Percentiles rank a stretch among this genome's conserved stretches.
Evolutionary conservation across 805 yeast genomes (phyloP).

Genomic region (Lipomyces kockii): DNA sequence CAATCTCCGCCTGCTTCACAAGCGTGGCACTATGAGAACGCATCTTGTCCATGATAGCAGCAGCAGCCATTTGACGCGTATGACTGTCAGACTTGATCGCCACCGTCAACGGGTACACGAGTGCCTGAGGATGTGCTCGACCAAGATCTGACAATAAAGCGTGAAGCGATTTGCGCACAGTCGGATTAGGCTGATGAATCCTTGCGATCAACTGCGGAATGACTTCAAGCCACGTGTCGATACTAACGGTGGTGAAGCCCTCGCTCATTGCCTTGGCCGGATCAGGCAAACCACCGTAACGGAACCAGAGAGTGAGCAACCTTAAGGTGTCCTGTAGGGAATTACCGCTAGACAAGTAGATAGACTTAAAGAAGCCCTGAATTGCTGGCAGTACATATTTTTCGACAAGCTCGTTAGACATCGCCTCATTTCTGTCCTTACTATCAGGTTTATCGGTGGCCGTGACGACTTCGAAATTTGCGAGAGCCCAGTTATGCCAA

Average conservation of each 20-base stretch:
- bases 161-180: slow-evolving; percentile 77
- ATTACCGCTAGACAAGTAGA: slow-evolving; percentile 80
- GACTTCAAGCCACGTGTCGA: slow-evolving; percentile 94
- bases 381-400: slow-evolving; percentile 96
- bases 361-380: slow-evolving; percentile 93
- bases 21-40: slow-evolving; percentile 79
- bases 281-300: slow-evolving; percentile 90
- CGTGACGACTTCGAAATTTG: slow-evolving; percentile 93
- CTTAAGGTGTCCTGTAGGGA: slow-evolving; percentile 93
- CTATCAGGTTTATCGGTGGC: slow-evolving; percentile 48
- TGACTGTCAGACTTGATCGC: slow-evolving; percentile 93
- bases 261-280: slow-evolving; percentile 89
- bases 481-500: slow-evolving; percentile 99
- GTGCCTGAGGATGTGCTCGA: slow-evolving; percentile 94
- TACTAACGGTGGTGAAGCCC: slow-evolving; percentile 85
- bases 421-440: slow-evolving; percentile 25
- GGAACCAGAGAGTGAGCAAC: slow-evolving; percentile 90
- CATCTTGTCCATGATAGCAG: slow-evolving; percentile 89
- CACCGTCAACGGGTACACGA: slow-evolving; percentile 92
- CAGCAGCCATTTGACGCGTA: slow-evolving; percentile 88
- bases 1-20: slow-evolving; percentile 91
- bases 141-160: slow-evolving; percentile 86
- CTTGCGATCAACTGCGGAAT: slow-evolving; percentile 95
- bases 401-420: slow-evolving; percentile 57
- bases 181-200: slow-evolving; percentile 90